Base-by-base conservation (phyloP, 306 rosid genomes). In the Dalbergia oliveri region DNA sequence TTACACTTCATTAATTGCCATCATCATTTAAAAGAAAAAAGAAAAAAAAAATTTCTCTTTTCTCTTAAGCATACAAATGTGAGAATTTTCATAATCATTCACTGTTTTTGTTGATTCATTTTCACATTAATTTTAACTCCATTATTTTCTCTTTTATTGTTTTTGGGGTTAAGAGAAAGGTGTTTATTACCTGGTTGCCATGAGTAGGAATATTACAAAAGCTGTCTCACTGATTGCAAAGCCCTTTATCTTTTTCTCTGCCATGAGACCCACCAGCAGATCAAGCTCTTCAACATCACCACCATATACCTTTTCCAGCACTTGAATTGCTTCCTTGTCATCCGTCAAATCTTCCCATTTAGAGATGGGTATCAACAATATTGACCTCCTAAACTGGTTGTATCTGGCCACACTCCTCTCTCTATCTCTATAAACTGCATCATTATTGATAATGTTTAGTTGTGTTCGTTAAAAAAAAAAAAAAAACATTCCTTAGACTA, bases 201-300 rank as follows among this genome's bases (percentile, higher is more conserved):
- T 90, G 59, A 84, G 16, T 1, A 90, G 10, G 79, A 90, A 90
- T 62, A 90, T 88, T 6, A 63, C 1, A 19, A 90, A 90, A 58
- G 92, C 92, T 0, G 92, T 84, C 76, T 90, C 92, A 5, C 92
- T 86, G 21, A 90, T 90, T 11, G 92, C 94, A 77, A 90, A 90
- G 1, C 92, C 92, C 39, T 81, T 86, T 35, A 90, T 90, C 83
- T 90, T 90, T 72, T 86, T 90, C 84, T 88, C 92, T 2, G 94
- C 92, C 90, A 90, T 86, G 43, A 86, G 89, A 18, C 94, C 94
- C n/a, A 90, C 92, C 1, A 82, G 75, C 1, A 79, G 8, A 79
- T 88, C 94, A 21, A 90, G 88, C 75, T 82, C 67, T 34, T 90
- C 94, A 85, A 90, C 90, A 69, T 90, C 89, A 73, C 79, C 81